Percentiles rank a stretch among this genome's conserved stretches.
These are phyloP conservation scores for Neocatenulostroma microsporum DNA, from an alignment of 2,329 filamentous ascomycete species.

Conservation along the genomic window DNA sequence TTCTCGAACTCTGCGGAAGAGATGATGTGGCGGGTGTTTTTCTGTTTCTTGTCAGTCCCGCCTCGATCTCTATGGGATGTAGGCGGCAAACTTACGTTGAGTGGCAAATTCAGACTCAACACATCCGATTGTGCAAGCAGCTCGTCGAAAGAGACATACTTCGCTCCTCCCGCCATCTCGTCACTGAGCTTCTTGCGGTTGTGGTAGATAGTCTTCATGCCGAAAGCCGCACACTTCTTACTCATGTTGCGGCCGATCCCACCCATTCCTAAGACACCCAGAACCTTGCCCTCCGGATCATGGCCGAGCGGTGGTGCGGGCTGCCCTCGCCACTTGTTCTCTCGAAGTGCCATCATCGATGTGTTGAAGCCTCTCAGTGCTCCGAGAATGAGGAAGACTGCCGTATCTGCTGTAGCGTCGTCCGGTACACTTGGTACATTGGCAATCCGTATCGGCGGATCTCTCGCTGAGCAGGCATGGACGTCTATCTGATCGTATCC, in stretches of 20 bases:
- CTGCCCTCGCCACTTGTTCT: constrained; percentile 59
- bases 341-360: constrained; percentile 57
- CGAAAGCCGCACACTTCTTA: constrained; percentile 65
- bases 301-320: constrained; percentile 54
- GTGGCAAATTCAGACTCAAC: constrained; percentile 68
- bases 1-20: constrained; percentile 60
- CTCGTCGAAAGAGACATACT: constrained; percentile 67
- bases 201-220: constrained; percentile 67
- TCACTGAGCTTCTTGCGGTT: constrained; percentile 57
- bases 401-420: constrained; percentile 74
- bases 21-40: constrained; percentile 67
- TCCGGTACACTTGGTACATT: constrained; percentile 77
- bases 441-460: constrained; percentile 57
- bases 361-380: constrained; percentile 66
- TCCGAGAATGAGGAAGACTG: constrained; percentile 73
- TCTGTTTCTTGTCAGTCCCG: too few relatives aligned
- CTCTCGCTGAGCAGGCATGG: constrained; percentile 58
- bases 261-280: constrained; percentile 80
- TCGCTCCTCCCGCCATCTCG: constrained; percentile 50
- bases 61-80: too few relatives aligned
- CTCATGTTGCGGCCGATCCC: constrained; percentile 74
- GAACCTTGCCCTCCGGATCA: constrained; percentile 68
- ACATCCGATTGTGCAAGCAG: constrained; percentile 65
- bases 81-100: constrained; percentile 57
- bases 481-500: constrained; percentile 82